Evolutionary conservation across 2,329 filamentous ascomycete species (phyloP), one percentile per base, ranked within the genome.

Genomic region (Talaromyces piceae): DNA sequence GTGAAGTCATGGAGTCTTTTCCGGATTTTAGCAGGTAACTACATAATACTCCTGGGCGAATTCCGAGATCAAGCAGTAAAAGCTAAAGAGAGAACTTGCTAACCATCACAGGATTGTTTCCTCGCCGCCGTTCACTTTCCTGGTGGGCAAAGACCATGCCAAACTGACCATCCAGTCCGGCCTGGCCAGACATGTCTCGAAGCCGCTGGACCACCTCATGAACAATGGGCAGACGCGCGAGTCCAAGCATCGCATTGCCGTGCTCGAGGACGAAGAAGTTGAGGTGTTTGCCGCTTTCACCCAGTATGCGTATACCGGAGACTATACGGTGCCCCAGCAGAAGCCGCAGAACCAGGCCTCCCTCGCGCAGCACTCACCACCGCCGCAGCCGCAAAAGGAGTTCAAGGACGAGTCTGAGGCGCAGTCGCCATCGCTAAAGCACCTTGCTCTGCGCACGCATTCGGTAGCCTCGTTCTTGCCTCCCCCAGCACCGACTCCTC

Each of bases 221-320:
- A 72, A 71, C 60, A 73, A 72, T 57, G 71, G 72, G 39, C 61
- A 69, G 22, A 74, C 73, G 47, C 66, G 68, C 31, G 73, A 77
- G 55, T 72, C 73, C 3, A 66, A 64, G 31, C 67, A 71, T 39
- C 64, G 67, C 9, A 67, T 70, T 27, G 72, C 68, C 11, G 64
- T 72, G 16, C 56, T 74, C 52, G 71, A 74, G 47, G 71, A 76
- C 4, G 67, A 74, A 45, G 72, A 77, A 53, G 73, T 73, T 11
- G 68, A 72, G 41, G 76, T 74, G 1, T 77, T 78, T 53, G 63
- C 72, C 25, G 69, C 68, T 2, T 77, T 78, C 56, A 71, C 67
- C 54, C 69, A 77, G 54, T 77, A 72, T 64, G 73, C 73, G 11
- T 78, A 77, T 52, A 76, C 71, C 0, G 72, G 74, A 8, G 66